phyloP scores from a whole-genome alignment of 2,329 filamentous ascomycete species.

The Rhinocladiella mackenziei region DNA sequence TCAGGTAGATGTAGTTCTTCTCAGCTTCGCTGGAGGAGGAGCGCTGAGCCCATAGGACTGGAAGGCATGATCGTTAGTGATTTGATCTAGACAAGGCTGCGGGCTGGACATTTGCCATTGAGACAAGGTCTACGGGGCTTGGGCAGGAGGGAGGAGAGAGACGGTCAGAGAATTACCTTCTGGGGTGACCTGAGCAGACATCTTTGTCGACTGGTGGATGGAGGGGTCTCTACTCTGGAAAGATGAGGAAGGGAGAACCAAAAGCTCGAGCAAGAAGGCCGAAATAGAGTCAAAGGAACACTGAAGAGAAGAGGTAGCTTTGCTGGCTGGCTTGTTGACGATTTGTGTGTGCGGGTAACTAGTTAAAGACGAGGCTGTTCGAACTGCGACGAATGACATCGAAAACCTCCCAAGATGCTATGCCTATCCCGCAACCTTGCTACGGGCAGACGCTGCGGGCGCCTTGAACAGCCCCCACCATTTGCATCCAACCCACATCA shows the following conservation, averaged over 20 bases:
- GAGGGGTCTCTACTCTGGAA: constrained; percentile 1
- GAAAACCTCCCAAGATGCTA: constrained; percentile 17
- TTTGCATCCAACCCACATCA: too few species aligned
- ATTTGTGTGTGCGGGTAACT: constrained; percentile 15
- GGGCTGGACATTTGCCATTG: too few species aligned
- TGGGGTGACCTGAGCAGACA: constrained; percentile 40
- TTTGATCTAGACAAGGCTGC: background rate
- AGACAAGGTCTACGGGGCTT: too few species aligned
- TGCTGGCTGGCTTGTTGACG: constrained; percentile 10
- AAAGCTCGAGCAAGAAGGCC: background rate
- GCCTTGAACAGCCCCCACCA: too few species aligned
- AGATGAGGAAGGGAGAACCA: too few species aligned
- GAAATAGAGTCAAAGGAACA: background rate
- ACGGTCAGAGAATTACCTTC: constrained; percentile 42
- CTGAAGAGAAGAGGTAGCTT: constrained; percentile 5
- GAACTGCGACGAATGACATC: constrained; percentile 29
- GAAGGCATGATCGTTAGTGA: constrained; percentile 4
- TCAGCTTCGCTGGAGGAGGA: constrained; percentile 72
- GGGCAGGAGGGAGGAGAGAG: constrained; percentile 27
- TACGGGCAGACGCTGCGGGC: too few species aligned
- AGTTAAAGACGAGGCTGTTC: constrained; percentile 21
- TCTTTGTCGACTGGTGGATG: constrained; percentile 23
- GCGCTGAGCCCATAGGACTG: constrained; percentile 98
- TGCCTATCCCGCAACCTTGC: background rate
- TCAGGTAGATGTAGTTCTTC: constrained; percentile 94